A percentile compares a stretch with the other conserved stretches of the same genome.
These are phyloP conservation scores for Rhazya stricta DNA, from an alignment of 257 asterid species.

Conservation along the genomic window DNA sequence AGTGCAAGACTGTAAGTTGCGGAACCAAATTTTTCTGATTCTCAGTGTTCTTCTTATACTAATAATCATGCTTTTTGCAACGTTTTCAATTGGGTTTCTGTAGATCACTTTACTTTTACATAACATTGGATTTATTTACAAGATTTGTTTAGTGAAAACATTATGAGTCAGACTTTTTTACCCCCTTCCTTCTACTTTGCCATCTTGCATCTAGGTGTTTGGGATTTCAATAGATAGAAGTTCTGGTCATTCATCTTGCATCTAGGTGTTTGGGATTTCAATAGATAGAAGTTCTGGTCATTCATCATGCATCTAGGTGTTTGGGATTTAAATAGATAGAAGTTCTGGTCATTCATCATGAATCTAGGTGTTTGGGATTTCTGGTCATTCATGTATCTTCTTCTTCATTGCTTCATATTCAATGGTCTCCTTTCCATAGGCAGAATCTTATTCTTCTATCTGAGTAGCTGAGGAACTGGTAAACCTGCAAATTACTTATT, in stretches of 20 bases:
- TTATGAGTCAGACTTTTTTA: background rate
- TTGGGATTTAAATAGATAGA: background rate
- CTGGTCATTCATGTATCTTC: background rate
- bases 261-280: background rate
- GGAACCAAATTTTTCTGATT: background rate
- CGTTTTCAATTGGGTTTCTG: background rate
- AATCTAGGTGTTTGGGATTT: background rate
- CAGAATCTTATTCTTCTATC: background rate
- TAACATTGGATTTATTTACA: background rate
- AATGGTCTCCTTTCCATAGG: background rate
- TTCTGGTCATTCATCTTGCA: background rate
- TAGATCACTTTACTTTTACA: background rate
- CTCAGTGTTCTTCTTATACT: background rate
- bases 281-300: background rate
- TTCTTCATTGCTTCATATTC: background rate
- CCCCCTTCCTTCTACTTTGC: background rate
- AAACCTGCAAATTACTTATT: background rate
- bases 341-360: background rate
- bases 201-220: background rate
- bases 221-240: background rate
- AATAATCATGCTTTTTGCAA: background rate
- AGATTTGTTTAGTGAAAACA: background rate
- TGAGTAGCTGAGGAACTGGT: background rate
- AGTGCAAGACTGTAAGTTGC: slow-evolving; percentile 68
- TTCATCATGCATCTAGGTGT: background rate